Base-by-base conservation (phyloP, 2,329 filamentous ascomycete genomes). In the Helicocarpus griseus region DNA sequence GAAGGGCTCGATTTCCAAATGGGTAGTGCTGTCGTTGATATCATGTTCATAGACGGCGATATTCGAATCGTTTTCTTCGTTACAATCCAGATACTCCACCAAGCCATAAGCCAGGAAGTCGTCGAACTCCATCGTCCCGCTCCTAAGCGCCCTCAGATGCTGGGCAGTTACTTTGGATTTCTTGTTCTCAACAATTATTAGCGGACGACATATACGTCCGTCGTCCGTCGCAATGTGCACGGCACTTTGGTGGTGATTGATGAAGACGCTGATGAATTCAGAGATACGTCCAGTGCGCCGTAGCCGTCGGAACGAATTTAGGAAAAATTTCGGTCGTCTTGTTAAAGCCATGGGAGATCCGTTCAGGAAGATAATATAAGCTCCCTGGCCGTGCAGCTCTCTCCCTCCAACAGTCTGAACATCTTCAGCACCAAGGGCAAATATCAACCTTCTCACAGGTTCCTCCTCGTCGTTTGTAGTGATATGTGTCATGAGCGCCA, bases 401-500 rank as follows among this genome's bases (percentile, higher is more conserved):
- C 84, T 83, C 31, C 93, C 93, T 46, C 85, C 83, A 47, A 94
- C 81, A 3, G 84, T 82, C 56, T 86, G 83, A 31, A 95, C 86
- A 52, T 91, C 82, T 69, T 87, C 87, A 2, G 88, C 85, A 41
- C 95, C 90, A 24, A 97, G 77, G 51, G 87, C 83, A 64, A 90
- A 93, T 1, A 96, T 83, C 66, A 94, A 82, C 61, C 88, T 85
- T 61, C 84, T 85, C 14, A 98, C 87, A 1, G 93, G 90, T 17
- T 83, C 88, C 65, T 97, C 93, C 52, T 96, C 89, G 52, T 95
- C 89, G 57, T 95, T 89, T 1, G 93, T 98, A 0, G 93, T 98
- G 60, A 98, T 97, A 64, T 98, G 94, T 48, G 94, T 98, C 93
- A 98, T 98, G 52, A 98, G 76, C 7, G 93, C 93, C 73, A 98